Percentiles rank a stretch among this genome's conserved stretches.
phyloP scores from a whole-genome alignment of 768 basidiomycete species.

The Lactarius deliciosus region DNA sequence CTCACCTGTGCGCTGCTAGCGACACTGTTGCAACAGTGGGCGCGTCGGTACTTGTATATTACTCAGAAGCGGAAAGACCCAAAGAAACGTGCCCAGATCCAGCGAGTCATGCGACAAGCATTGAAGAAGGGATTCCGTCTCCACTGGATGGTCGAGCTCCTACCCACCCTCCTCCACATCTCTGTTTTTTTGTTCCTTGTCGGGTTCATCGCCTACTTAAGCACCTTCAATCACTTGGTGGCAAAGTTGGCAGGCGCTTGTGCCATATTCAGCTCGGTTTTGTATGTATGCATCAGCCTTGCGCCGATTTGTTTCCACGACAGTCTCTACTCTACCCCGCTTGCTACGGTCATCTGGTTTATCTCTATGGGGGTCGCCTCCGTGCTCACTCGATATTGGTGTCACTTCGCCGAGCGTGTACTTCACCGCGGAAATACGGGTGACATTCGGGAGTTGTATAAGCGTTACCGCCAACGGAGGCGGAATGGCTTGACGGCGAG shows the following conservation, averaged over 20 bases:
- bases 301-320: neutral
- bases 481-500: too few species aligned
- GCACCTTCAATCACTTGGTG: neutral
- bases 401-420: too few species aligned
- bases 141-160: neutral
- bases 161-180: constrained; percentile 1
- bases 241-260: neutral
- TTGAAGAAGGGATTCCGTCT: neutral
- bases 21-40: neutral
- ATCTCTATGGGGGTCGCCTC: neutral
- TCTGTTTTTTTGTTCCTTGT: constrained; percentile 11
- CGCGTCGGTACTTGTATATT: neutral
- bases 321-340: neutral
- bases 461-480: too few species aligned
- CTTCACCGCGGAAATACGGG: too few species aligned
- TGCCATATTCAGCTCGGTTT: neutral
- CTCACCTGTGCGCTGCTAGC: neutral
- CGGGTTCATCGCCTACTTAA: neutral
- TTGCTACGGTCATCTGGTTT: neutral
- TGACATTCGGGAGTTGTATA: too few species aligned
- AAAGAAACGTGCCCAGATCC: neutral
- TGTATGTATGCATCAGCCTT: neutral
- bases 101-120: neutral
- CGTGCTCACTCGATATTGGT: too few species aligned
- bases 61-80: neutral